Base-by-base conservation (phyloP, 2,329 filamentous ascomycete species). In the Albifimbria verrucaria region DNA sequence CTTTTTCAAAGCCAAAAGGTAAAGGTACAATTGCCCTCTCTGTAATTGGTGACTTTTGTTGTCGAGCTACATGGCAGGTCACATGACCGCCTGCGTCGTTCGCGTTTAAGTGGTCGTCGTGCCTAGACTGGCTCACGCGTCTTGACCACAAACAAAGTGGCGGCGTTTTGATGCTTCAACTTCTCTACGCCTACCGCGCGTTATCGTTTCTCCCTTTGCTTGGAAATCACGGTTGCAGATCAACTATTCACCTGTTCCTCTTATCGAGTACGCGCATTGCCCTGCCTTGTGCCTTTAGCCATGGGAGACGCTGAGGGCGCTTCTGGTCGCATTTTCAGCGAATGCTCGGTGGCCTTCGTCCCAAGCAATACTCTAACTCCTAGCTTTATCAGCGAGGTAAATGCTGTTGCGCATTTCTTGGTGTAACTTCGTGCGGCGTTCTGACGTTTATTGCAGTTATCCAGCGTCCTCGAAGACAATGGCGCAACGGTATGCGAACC, bases 401-500 rank as follows among this genome's bases (percentile, higher is more conserved):
- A 61, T 56, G 26, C 32, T 5, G 32, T 15, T 12, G 32, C 12
- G 4, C 15, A 39, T 12, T 12, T 39, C 32, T n/a, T 39, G 12
- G 32, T 15, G 12, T 12, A 39, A 4, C 15, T 6, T 12, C 11
- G 18, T 7, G 32, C 12, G 5, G 12, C 15, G 24, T 28, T 44
- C 59, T 60, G 36, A 61, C 32, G 12, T 2, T 15, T 22, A 4
- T n/a, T 32, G 5, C 48, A 81, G 76, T 61, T 80, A 11, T 72
- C 76, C 6, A 59, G 61, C 2, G 70, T 74, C 2, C 67, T 81
- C 26, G 57, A 68, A 53, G 73, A 78, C 12, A 75, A 81, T 72
- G 81, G 80, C 58, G 81, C 76, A 52, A 63, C 71, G 28, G 70
- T 82, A 2, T 66, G 79, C 56, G 71, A 77, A 45, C 74, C 74